Evolutionary conservation across 164 flowering plant genomes (phyloP).

Genomic region (Magnolia sinica): DNA sequence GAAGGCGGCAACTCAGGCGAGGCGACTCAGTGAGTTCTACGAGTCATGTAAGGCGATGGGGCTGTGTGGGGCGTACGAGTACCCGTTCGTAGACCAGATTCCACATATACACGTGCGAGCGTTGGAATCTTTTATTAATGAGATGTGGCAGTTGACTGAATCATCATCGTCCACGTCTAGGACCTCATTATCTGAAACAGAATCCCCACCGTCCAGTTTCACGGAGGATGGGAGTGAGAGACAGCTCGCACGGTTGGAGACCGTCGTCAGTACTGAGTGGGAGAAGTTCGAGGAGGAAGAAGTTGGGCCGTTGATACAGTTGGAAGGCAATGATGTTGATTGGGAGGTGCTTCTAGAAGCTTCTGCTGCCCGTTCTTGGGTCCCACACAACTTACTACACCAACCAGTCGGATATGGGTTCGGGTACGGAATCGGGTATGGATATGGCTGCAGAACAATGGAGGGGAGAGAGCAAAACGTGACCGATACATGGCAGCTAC

Average conservation of each 20-base stretch:
- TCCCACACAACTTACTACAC: not conserved
- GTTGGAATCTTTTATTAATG: slow-evolving; percentile 42
- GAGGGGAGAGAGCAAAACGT: not conserved
- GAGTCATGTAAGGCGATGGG: slow-evolving; percentile 41
- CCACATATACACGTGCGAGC: slow-evolving; percentile 49
- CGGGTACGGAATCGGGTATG: slow-evolving; percentile 12
- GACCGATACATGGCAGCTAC: slow-evolving; percentile 19
- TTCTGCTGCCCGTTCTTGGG: slow-evolving; percentile 14
- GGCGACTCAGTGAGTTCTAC: slow-evolving; percentile 39
- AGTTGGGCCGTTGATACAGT: slow-evolving; percentile 32
- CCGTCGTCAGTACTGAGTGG: slow-evolving; percentile 26
- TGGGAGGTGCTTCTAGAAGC: slow-evolving; percentile 63
- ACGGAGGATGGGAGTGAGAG: slow-evolving; percentile 25
- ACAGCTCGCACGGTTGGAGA: slow-evolving; percentile 3
- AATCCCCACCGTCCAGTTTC: slow-evolving; percentile 16
- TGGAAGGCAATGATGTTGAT: slow-evolving; percentile 22
- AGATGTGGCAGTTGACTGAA: slow-evolving; percentile 59
- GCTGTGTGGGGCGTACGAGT: slow-evolving; percentile 53
- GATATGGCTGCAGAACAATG: not conserved
- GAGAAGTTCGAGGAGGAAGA: slow-evolving; percentile 29
- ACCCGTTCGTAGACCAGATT: slow-evolving; percentile 48
- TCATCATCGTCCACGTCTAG: slow-evolving; percentile 29
- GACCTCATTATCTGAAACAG: slow-evolving; percentile 6
- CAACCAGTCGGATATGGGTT: not conserved
- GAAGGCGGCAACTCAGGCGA: slow-evolving; percentile 50